Evolutionary conservation across 805 yeast species (phyloP).

Genomic region (Candida taoyuanica): DNA sequence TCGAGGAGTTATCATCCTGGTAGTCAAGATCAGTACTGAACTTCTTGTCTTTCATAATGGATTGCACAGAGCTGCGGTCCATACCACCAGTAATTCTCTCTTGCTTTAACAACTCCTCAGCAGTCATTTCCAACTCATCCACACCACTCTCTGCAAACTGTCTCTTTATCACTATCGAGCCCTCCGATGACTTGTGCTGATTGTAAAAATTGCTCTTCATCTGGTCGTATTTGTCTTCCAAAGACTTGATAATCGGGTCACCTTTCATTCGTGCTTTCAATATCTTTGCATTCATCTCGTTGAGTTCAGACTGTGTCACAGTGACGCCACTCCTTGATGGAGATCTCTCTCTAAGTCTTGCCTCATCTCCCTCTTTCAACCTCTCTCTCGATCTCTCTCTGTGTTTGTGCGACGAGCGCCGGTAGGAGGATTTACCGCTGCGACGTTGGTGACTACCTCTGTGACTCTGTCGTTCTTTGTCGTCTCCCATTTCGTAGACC

Average conservation of each 20-base stretch:
- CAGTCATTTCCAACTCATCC: constrained; percentile 32
- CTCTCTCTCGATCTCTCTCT: background rate
- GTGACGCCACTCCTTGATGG: background rate
- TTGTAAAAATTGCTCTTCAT: constrained; percentile 14
- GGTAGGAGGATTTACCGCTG: background rate
- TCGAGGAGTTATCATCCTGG: constrained; percentile 38
- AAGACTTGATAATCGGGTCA: constrained; percentile 18
- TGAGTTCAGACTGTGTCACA: constrained; percentile 19
- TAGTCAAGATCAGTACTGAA: constrained; percentile 38
- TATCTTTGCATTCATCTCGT: constrained; percentile 30
- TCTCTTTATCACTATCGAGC: background rate
- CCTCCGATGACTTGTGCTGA: background rate
- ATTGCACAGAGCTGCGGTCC: constrained; percentile 27
- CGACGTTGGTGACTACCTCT: background rate
- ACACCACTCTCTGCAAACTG: constrained; percentile 3
- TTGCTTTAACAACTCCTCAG: constrained; percentile 32
- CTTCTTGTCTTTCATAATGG: constrained; percentile 34
- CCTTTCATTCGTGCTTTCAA: constrained; percentile 32
- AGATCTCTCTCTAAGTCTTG: constrained; percentile 2
- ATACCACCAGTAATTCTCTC: constrained; percentile 26
- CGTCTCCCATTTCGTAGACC: too few relatives aligned
- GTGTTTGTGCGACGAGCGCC: background rate
- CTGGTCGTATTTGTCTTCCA: constrained; percentile 21
- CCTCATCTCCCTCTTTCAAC: background rate
- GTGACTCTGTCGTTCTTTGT: background rate